A percentile compares a stretch with the other conserved stretches of the same genome.
phyloP scores from a whole-genome alignment of 441 rosid genomes.

The Corymbia calophylla region DNA sequence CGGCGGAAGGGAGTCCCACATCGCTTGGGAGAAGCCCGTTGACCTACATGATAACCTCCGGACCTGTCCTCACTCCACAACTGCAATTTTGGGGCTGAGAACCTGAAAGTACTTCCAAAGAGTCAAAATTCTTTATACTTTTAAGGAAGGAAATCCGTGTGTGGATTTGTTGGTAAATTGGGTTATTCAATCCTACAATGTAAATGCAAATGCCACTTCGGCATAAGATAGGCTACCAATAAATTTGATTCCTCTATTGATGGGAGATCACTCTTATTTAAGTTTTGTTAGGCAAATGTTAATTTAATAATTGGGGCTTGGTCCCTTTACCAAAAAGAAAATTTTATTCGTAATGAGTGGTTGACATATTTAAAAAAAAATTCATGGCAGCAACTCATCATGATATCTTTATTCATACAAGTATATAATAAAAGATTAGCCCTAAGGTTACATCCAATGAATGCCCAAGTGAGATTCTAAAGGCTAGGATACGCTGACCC shows the following conservation, averaged over 20 bases:
- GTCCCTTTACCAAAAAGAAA: neutral
- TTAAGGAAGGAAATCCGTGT: neutral
- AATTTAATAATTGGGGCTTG: rapidly evolving
- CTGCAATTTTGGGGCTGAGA: too few species aligned
- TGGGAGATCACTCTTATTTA: neutral
- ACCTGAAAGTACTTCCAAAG: neutral
- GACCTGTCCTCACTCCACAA: too few species aligned
- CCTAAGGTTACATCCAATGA: neutral
- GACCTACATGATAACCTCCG: too few species aligned
- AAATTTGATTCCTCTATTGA: too few species aligned
- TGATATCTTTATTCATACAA: neutral
- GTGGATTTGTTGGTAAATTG: neutral
- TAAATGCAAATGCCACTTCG: neutral
- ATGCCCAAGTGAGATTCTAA: neutral
- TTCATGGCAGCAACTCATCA: neutral
- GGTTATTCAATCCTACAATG: neutral
- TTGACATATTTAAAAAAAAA: neutral
- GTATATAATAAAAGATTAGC: neutral
- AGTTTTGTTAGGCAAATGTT: neutral
- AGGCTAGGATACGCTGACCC: neutral
- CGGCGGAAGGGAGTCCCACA: too few species aligned
- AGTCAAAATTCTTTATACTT: neutral
- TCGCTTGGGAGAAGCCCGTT: too few species aligned
- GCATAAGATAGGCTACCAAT: neutral
- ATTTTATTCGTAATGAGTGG: neutral